These are phyloP conservation scores for Pythium aphanidermatum DNA, from an alignment of 352 stramenopile genomes.

Conservation along the genomic window DNA sequence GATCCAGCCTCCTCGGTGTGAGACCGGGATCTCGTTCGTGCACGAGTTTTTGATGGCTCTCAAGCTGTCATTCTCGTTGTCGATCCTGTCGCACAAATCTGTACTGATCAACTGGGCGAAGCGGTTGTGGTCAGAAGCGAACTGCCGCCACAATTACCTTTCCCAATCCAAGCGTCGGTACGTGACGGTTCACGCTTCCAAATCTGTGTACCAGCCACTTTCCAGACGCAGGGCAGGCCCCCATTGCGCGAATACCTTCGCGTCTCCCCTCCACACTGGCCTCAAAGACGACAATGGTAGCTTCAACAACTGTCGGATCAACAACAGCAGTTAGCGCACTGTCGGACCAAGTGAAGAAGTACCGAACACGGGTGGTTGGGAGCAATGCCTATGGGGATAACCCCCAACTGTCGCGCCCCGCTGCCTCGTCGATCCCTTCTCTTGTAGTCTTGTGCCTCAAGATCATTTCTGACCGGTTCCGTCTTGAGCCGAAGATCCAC, in stretches of 20 bases:
- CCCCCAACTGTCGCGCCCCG: conserved; percentile 6
- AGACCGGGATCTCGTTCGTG: no score
- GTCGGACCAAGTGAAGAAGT: conserved; percentile 80
- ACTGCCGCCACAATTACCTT: no score
- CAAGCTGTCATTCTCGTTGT: no score
- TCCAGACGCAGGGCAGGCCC: no score
- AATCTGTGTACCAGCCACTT: no score
- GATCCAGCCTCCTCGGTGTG: no score
- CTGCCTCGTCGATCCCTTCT: conserved; percentile 31
- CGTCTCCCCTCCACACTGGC: no score
- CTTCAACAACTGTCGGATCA: conserved; percentile 49
- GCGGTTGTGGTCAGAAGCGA: no score
- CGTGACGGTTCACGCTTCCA: not conserved
- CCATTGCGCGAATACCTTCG: no score
- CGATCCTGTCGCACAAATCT: no score
- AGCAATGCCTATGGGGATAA: conserved; percentile 24
- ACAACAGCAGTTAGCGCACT: conserved; percentile 63
- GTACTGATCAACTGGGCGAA: no score
- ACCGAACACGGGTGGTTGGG: conserved; percentile 53
- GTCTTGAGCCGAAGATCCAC: conserved; percentile 53
- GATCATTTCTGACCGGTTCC: conserved; percentile 71
- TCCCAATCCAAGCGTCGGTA: not conserved
- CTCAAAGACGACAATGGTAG: conserved; percentile 36
- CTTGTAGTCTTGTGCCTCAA: conserved; percentile 74
- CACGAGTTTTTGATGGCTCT: no score